Percentiles rank a stretch among this genome's conserved stretches.
These are phyloP conservation scores for Zoysia japonica DNA, from an alignment of 176 grass and related monocot species.

Conservation along the genomic window DNA sequence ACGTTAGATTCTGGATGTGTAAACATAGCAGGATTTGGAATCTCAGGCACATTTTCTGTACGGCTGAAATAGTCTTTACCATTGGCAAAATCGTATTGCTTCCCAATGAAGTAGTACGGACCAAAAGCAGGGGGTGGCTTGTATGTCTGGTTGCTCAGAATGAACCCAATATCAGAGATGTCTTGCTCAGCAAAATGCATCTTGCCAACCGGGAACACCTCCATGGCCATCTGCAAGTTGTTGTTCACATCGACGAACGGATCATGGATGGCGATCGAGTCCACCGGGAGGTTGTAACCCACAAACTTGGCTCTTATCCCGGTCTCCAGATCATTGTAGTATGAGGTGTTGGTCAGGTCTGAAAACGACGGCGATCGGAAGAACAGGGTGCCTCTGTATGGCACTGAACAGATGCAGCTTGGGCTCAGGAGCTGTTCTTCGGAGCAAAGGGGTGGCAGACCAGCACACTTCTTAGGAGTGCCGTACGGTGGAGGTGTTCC, in stretches of 20 bases:
- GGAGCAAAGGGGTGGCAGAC: conserved; percentile 37
- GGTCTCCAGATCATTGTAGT: conserved; percentile 47
- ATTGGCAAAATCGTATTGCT: conserved; percentile 43
- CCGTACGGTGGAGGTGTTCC: conserved; percentile 26
- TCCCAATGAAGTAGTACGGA: conserved; percentile 64
- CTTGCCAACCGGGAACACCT: conserved; percentile 59
- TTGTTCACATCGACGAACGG: conserved; percentile 45
- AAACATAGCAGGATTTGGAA: not conserved
- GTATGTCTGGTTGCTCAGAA: conserved; percentile 78
- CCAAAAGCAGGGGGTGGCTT: conserved; percentile 47
- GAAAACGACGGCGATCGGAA: conserved; percentile 82
- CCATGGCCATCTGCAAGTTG: conserved; percentile 54
- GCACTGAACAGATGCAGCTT: conserved; percentile 60
- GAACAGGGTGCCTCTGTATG: conserved; percentile 70
- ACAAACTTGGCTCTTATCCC: conserved; percentile 37
- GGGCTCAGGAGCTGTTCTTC: conserved; percentile 54
- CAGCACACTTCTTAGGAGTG: conserved; percentile 43
- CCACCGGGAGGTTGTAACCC: conserved; percentile 25
- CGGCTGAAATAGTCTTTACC: conserved; percentile 45
- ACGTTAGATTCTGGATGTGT: not conserved
- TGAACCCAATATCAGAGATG: conserved; percentile 44
- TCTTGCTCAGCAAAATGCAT: conserved; percentile 47
- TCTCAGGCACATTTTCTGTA: conserved; percentile 1
- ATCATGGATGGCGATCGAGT: conserved; percentile 51
- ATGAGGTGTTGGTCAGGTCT: conserved; percentile 53